Evolutionary conservation across 2,329 filamentous ascomycete genomes (phyloP).

Genomic region (Pseudogymnoascus sp.): DNA sequence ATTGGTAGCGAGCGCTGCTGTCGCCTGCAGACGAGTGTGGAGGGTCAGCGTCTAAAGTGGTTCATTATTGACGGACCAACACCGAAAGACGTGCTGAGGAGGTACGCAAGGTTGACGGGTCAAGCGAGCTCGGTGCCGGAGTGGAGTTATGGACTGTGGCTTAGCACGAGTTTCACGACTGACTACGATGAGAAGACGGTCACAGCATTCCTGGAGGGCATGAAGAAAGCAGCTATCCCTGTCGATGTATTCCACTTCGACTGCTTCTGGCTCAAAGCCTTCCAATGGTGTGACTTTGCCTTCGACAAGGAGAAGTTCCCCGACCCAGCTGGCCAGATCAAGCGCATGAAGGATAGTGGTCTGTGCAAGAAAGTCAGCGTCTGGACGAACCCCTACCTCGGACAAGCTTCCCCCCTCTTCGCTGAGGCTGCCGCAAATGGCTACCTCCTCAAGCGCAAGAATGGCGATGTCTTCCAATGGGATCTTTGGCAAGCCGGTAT

Average conservation of each 20-base stretch:
- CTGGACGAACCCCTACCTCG: constrained; percentile 57
- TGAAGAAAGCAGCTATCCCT: constrained; percentile 48
- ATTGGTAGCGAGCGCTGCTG: constrained; percentile 67
- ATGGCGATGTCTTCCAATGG: constrained; percentile 56
- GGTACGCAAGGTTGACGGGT: constrained; percentile 62
- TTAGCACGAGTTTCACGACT: constrained; percentile 62
- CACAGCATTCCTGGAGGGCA: constrained; percentile 49
- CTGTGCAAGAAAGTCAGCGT: constrained; percentile 41
- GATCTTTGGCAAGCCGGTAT: constrained; percentile 59
- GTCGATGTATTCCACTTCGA: constrained; percentile 57
- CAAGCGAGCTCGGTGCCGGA: constrained; percentile 56
- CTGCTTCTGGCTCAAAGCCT: constrained; percentile 56
- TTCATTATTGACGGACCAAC: constrained; percentile 65
- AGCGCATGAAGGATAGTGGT: constrained; percentile 45
- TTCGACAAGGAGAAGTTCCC: constrained; percentile 52
- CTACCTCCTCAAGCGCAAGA: constrained; percentile 50
- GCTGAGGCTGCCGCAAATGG: constrained; percentile 46
- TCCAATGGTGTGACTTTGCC: constrained; percentile 58
- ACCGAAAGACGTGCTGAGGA: constrained; percentile 62
- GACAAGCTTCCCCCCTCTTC: constrained; percentile 52
- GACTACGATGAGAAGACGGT: constrained; percentile 53
- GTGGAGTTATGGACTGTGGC: constrained; percentile 71
- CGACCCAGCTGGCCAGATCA: constrained; percentile 47
- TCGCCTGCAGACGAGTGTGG: constrained; percentile 60
- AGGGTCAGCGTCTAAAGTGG: constrained; percentile 64